Percentiles rank a stretch among this genome's conserved stretches.
Conservation (phyloP, 192 early-diverging fungal species). For the Backusella parvicylindrica region DNA sequence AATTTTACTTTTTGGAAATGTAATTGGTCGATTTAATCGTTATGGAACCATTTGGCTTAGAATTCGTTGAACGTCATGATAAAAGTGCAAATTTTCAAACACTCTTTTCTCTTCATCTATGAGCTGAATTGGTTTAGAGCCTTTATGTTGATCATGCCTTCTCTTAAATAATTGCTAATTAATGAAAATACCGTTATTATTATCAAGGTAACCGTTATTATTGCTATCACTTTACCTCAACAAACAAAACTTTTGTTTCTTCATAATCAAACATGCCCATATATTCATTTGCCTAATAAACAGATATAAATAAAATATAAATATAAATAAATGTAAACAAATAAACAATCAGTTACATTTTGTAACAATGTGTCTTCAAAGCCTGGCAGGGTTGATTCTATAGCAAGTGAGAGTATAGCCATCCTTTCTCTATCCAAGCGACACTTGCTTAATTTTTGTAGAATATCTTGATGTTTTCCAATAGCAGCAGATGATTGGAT, state of each 20-base stretch:
- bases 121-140: neutral
- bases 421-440: conserved; percentile 35
- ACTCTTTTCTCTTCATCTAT: neutral
- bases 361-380: neutral
- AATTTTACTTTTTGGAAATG: neutral
- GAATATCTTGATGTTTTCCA: conserved; percentile 9
- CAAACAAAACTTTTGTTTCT: conserved; percentile 30
- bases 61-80: neutral
- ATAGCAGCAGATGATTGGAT: neutral
- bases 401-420: neutral
- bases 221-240: conserved; percentile 24
- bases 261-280: conserved; percentile 42
- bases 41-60: neutral
- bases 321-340: conserved; percentile 13
- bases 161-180: neutral
- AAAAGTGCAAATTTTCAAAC: neutral
- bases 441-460: conserved; percentile 6
- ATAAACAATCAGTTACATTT: conserved; percentile 23
- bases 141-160: neutral
- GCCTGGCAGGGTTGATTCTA: neutral
- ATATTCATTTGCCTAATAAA: conserved; percentile 29
- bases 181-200: neutral
- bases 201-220: neutral
- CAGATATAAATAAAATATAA: neutral
- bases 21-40: neutral